These are phyloP conservation scores for Epichloe hybrida DNA, from an alignment of 2,329 filamentous ascomycete genomes.

Conservation along the genomic window DNA sequence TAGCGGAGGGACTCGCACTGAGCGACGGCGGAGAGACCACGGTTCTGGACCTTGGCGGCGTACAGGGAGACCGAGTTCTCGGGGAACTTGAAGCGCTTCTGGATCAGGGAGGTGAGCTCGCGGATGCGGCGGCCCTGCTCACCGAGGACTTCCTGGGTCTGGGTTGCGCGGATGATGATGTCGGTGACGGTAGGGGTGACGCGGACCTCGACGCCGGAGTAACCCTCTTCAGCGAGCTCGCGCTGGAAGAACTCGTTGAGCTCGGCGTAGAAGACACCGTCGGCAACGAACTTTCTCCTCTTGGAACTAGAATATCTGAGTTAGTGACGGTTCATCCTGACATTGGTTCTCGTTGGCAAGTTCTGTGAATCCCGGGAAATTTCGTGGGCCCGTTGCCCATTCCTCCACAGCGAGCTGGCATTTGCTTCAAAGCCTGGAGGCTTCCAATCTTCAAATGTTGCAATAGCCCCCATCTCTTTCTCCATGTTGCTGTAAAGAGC, in stretches of 20 bases:
- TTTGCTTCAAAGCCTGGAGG: not conserved
- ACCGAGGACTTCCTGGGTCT: conserved; percentile 99
- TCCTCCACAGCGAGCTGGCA: not conserved
- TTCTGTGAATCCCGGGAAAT: not conserved
- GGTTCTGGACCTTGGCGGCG: conserved; percentile 99
- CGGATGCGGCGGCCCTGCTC: conserved; percentile 99
- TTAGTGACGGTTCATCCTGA: not conserved
- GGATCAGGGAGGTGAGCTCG: conserved; percentile 99
- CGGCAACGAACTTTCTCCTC: conserved; percentile 88
- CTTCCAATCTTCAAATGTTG: not conserved
- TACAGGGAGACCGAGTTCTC: conserved; percentile 99
- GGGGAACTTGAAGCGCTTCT: conserved; percentile 99
- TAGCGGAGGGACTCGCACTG: conserved; percentile 99
- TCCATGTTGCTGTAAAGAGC: not conserved
- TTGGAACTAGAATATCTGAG: conserved; percentile 49
- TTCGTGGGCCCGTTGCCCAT: not conserved
- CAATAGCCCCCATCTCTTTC: not conserved
- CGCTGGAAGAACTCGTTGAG: conserved; percentile 99
- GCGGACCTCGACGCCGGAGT: conserved; percentile 99
- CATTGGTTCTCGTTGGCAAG: not conserved
- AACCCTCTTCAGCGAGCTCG: conserved; percentile 98
- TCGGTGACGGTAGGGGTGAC: conserved; percentile 99
- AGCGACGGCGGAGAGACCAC: conserved; percentile 97
- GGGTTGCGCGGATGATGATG: conserved; percentile 99
- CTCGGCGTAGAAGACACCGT: conserved; percentile 99